These are phyloP conservation scores for Wickerhamiella dianesei DNA, from an alignment of 805 yeast species.

Conservation along the genomic window DNA sequence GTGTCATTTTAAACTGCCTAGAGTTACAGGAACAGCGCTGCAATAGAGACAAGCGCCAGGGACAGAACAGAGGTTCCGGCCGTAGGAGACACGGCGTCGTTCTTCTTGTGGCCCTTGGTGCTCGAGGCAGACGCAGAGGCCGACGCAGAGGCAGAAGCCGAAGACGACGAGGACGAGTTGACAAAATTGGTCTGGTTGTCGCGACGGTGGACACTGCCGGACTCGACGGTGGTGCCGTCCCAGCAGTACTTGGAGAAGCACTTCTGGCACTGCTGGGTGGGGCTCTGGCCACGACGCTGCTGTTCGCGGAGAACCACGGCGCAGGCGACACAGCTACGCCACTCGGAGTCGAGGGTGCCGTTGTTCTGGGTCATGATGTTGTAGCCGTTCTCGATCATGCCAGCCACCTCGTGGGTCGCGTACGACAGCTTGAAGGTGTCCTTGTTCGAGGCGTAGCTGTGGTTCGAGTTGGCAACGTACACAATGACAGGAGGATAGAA, in stretches of 20 bases:
- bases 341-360: slow-evolving; percentile 53
- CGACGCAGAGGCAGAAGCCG: slow-evolving; percentile 3
- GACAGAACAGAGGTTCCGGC: neutral
- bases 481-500: slow-evolving; percentile 54
- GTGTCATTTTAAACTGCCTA: no score
- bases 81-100: slow-evolving; percentile 1
- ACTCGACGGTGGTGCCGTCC: slow-evolving; percentile 34
- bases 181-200: slow-evolving; percentile 26
- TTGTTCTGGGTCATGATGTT: slow-evolving; percentile 59
- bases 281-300: slow-evolving; percentile 50
- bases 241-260: slow-evolving; percentile 74
- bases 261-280: slow-evolving; percentile 54
- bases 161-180: neutral
- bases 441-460: slow-evolving; percentile 50
- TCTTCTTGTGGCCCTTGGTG: slow-evolving; percentile 6
- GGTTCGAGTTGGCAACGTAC: slow-evolving; percentile 64
- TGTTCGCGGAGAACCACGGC: slow-evolving; percentile 72
- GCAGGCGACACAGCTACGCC: slow-evolving; percentile 71
- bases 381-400: slow-evolving; percentile 62
- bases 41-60: no score
- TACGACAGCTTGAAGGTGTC: slow-evolving; percentile 60
- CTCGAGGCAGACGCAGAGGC: slow-evolving; percentile 7
- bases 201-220: slow-evolving; percentile 15
- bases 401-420: slow-evolving; percentile 40
- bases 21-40: no score